A percentile compares a stretch with the other conserved stretches of the same genome.
These are phyloP conservation scores for Sugiyamaella novakii DNA, from an alignment of 1,139 yeast species.

Conservation along the genomic window DNA sequence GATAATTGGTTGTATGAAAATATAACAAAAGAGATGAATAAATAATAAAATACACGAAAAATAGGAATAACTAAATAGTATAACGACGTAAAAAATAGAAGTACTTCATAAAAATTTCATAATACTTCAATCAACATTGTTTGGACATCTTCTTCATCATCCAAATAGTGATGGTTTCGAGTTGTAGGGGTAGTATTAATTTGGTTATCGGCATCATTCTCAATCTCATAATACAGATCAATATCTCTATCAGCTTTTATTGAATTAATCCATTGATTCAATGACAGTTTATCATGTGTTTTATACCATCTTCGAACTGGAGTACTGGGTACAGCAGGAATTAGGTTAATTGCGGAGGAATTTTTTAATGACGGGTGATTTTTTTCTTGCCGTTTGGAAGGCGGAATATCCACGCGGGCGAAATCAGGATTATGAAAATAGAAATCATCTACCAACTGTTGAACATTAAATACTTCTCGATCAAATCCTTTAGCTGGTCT, in stretches of 20 bases:
- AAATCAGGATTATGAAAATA: not conserved
- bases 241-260: not conserved
- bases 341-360: too few relatives aligned
- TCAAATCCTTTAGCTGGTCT: not conserved
- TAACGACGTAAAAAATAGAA: too few relatives aligned
- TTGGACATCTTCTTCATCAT: slow-evolving; percentile 4
- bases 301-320: not conserved
- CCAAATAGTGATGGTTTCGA: not conserved
- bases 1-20: not conserved
- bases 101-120: too few relatives aligned
- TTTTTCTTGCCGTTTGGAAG: not conserved
- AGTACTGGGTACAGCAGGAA: not conserved
- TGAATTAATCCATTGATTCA: not conserved
- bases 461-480: not conserved
- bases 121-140: not conserved
- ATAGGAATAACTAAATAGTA: too few relatives aligned
- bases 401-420: not conserved
- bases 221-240: slow-evolving; percentile 2
- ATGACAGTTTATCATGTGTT: not conserved
- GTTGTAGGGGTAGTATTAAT: not conserved
- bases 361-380: too few relatives aligned
- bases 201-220: not conserved
- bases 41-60: too few relatives aligned
- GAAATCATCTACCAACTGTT: not conserved
- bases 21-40: too few relatives aligned